Conservation (phyloP, 768 basidiomycete species). For the Hygrophoropsis aurantiaca region DNA sequence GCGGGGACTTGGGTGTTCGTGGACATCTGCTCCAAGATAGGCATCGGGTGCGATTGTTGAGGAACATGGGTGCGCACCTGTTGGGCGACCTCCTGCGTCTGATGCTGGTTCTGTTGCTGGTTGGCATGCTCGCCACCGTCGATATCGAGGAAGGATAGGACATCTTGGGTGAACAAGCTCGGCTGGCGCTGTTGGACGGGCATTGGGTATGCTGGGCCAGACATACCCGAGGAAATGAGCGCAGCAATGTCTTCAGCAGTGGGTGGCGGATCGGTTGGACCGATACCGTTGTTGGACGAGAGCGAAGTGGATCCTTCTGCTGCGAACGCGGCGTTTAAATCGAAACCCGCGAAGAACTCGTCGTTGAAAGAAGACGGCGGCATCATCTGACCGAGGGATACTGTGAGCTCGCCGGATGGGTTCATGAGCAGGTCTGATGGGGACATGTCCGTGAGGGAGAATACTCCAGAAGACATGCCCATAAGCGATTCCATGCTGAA, state of each 20-base stretch:
- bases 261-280: slow-evolving; percentile 4
- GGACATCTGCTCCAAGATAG: slow-evolving; percentile 27
- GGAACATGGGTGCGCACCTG: slow-evolving; percentile 18
- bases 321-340: slow-evolving; percentile 10
- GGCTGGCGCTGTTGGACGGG: slow-evolving; percentile 15
- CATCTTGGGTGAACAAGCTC: slow-evolving; percentile 26
- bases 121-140: slow-evolving; percentile 18
- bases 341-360: slow-evolving; percentile 20
- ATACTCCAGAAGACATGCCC: slow-evolving; percentile 33
- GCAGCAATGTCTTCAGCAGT: slow-evolving; percentile 16
- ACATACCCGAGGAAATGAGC: slow-evolving; percentile 19
- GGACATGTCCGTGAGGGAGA: slow-evolving; percentile 34
- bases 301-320: slow-evolving; percentile 7
- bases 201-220: slow-evolving; percentile 13
- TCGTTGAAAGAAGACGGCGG: slow-evolving; percentile 8
- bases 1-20: slow-evolving; percentile 15
- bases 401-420: slow-evolving; percentile 38
- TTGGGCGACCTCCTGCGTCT: neutral
- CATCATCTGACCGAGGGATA: slow-evolving; percentile 18
- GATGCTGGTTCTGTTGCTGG: slow-evolving; percentile 7
- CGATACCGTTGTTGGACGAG: neutral
- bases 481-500: slow-evolving; percentile 28
- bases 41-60: slow-evolving; percentile 15
- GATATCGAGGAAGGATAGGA: slow-evolving; percentile 40
- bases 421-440: slow-evolving; percentile 27